A percentile compares a stretch with the other conserved stretches of the same genome.
phyloP scores from a whole-genome alignment of 1,139 yeast genomes.

The Candida dubliniensis region DNA sequence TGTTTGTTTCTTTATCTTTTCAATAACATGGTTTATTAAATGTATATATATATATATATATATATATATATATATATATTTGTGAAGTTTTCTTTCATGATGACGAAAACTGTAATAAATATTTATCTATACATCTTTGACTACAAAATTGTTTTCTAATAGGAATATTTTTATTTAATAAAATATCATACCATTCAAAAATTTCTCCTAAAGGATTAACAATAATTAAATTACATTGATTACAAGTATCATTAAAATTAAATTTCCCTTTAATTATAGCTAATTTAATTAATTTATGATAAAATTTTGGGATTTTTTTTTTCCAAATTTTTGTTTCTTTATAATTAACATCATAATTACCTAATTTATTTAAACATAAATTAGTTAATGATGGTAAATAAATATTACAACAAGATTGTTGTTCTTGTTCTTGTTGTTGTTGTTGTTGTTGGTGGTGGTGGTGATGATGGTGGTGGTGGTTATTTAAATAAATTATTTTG shows the following conservation, averaged over 20 bases:
- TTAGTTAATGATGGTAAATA: constrained; percentile 28
- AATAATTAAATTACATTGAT: constrained; percentile 34
- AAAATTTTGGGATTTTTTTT: constrained; percentile 34
- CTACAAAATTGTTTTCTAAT: constrained; percentile 42
- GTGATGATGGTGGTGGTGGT: not conserved
- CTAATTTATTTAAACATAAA: constrained; percentile 36
- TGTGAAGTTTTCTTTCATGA: no score
- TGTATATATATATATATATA: no score
- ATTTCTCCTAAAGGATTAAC: constrained; percentile 47
- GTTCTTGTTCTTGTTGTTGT: no score
- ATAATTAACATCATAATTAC: constrained; percentile 44
- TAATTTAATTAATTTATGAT: constrained; percentile 33
- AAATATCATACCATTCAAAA: constrained; percentile 49
- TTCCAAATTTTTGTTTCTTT: constrained; percentile 48
- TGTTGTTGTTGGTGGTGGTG: no score
- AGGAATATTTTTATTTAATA: constrained; percentile 40
- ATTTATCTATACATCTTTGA: constrained; percentile 31
- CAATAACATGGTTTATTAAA: no score
- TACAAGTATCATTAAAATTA: constrained; percentile 35
- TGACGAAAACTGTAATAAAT: no score
- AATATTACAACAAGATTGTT: no score
- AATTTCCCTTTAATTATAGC: constrained; percentile 45
- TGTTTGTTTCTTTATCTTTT: no score
- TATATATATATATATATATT: no score
- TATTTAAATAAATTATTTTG: constrained; percentile 18